Base-by-base conservation (phyloP, 768 basidiomycete species). In the Guyanaporus albipodus region DNA sequence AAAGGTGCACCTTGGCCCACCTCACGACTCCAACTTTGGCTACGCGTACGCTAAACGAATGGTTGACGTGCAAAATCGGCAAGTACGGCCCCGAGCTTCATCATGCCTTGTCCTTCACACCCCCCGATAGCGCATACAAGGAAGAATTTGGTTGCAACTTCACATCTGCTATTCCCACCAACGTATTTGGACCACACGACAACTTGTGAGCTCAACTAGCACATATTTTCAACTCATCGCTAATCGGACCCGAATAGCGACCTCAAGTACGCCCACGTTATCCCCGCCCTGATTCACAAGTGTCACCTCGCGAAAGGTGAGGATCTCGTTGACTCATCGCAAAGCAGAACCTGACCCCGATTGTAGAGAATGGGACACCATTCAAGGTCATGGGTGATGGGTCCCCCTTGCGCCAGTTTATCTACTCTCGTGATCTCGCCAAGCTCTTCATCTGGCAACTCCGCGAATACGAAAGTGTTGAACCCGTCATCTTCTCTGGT, bases 21-120 rank as follows among this genome's bases (percentile, higher is more conserved):
- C 94, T 6, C 95, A 98, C 62, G 75, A 84, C 47, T 91, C 89
- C 57, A 97, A 97, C 76, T 97, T 91, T 70, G 95, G 94, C 24
- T 98, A 98, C 59, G 89, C 95, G 2, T 87, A 97, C 58, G 93
- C 91, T 33, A 98, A 98, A 70, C 79, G 94, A 17, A 79, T 97
- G 76, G 91, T 98, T 8, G 95, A 97, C 62, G 83, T 96, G 2
- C 87, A 91, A 63, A 97, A 97, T 62, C 92, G 87, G 93, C 93
- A 49, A 46, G 85, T 52, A 52, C 18, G 8, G 28, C 18, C 35
- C 11, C 15, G 8, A 14, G 12, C 17, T 11, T n/a, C 28, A 18
- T 17, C 1, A 9, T 8, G 5, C 17, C 18, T n/a, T 7, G 0
- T 27, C 3, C 28, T 46, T 59, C 17, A 56, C 41, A 22, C 34